Base-by-base conservation (phyloP, 805 yeast species). In the Candida easanensis region DNA sequence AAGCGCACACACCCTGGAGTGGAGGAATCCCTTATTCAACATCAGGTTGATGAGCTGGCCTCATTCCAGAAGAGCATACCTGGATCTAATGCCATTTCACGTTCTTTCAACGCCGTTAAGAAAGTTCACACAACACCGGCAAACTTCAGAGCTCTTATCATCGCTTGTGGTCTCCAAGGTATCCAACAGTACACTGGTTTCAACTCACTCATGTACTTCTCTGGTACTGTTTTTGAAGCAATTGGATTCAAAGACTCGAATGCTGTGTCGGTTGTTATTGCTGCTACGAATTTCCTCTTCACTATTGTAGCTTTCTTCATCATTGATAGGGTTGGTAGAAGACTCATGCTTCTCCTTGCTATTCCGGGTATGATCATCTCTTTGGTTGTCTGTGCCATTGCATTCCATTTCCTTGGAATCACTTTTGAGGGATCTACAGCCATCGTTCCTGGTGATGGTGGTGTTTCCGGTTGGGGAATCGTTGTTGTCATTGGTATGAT, bases 111-210 rank as follows among this genome's bases (percentile, higher is more conserved):
- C 51, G 78, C 84, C 5, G 68, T 83, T 48, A 76, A 73, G 48
- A 74, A 80, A 49, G 69, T 84, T 54, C 91, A 85, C 60, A 64
- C 66, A 1, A 76, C 74, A 32, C 86, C 88, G 31, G 82, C 95
- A 1, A 89, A 91, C 64, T 79, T 88, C 49, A 79, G 97, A 58
- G 97, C 97, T 5, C 74, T 91, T 46, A 71, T 89, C 22, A 80
- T 90, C 56, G 91, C 90, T 13, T 89, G 96, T 70, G 96, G 93
- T 25, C 68, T 91, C 52, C 98, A 91, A 68, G 96, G 95, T 44
- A 84, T 91, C 58, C 98, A 91, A 70, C 98, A 91, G 66, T 88
- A 90, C 57, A 85, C 95, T 16, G 98, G 98, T 50, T 90, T 91
- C 78, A 91, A 91, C 67, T 88, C 97, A 8, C 76, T 91, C 55